Percentiles rank a stretch among this genome's conserved stretches.
Evolutionary conservation across 495 filamentous ascomycete genomes (phyloP).

Genomic region (Aspergillus nidulans): DNA sequence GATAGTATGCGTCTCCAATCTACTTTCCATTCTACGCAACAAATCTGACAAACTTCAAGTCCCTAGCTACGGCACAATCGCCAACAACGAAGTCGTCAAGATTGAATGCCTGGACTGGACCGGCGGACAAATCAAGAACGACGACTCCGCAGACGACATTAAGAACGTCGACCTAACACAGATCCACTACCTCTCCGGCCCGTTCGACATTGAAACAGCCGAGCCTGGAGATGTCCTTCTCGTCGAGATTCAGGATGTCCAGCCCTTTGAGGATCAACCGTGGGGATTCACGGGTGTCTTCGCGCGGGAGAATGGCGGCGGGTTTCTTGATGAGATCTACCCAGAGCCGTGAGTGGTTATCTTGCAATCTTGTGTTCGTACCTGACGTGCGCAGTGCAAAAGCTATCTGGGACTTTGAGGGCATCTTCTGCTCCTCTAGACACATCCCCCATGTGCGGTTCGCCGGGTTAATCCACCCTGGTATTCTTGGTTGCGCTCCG

Average conservation of each 20-base stretch:
- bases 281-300: conserved; percentile 95
- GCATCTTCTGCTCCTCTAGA: conserved; percentile 85
- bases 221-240: conserved; percentile 82
- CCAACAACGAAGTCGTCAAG: conserved; percentile 84
- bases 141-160: conserved; percentile 86
- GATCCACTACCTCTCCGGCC: conserved; percentile 85
- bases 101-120: conserved; percentile 92
- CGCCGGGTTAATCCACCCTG: conserved; percentile 89
- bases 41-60: conserved; percentile 47
- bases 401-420: conserved; percentile 97
- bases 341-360: conserved; percentile 59
- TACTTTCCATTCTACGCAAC: background rate
- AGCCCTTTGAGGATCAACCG: conserved; percentile 79
- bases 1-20: conserved; percentile 58
- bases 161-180: conserved; percentile 78
- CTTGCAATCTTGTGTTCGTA: background rate
- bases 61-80: conserved; percentile 69
- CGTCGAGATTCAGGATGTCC: conserved; percentile 94
- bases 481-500: conserved; percentile 88
- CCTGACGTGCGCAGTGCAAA: conserved; percentile 55
- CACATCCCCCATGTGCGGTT: conserved; percentile 90
- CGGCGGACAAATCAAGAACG: conserved; percentile 84
- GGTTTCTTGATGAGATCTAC: conserved; percentile 87
- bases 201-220: conserved; percentile 84
- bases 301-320: conserved; percentile 77